Evolutionary conservation across 2,329 filamentous ascomycete species (phyloP).

Genomic region (Colletotrichum gloeosporioides): DNA sequence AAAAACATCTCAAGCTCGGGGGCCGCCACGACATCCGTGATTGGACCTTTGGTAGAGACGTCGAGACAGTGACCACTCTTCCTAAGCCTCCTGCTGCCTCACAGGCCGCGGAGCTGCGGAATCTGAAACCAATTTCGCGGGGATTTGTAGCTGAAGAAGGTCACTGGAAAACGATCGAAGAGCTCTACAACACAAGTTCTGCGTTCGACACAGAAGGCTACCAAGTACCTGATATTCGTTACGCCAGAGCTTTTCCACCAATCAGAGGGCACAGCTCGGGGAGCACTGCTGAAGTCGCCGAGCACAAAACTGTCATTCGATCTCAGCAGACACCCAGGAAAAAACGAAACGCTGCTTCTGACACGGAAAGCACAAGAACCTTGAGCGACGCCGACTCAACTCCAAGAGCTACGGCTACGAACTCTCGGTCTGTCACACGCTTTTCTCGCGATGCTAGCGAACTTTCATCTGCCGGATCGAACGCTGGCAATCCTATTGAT

Average conservation of each 20-base stretch:
- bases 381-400: neutral
- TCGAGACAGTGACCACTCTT: conserved; percentile 28
- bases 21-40: conserved; percentile 30
- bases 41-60: conserved; percentile 36
- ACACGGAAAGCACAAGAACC: neutral
- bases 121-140: conserved; percentile 22
- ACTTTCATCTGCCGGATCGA: neutral
- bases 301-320: neutral
- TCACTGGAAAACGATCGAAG: neutral
- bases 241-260: neutral
- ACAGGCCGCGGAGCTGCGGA: conserved; percentile 25
- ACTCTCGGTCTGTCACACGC: neutral
- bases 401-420: neutral
- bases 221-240: neutral
- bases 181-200: neutral
- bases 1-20: conserved; percentile 18
- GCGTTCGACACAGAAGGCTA: conserved; percentile 2
- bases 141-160: neutral
- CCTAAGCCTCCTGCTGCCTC: conserved; percentile 24
- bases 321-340: neutral
- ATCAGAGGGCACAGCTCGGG: neutral
- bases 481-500: conserved; percentile 1
- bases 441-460: neutral
- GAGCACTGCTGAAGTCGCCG: neutral
- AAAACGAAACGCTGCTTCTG: neutral